Base-by-base conservation (phyloP, 176 grass and related monocot species). In the Chloris gayana region DNA sequence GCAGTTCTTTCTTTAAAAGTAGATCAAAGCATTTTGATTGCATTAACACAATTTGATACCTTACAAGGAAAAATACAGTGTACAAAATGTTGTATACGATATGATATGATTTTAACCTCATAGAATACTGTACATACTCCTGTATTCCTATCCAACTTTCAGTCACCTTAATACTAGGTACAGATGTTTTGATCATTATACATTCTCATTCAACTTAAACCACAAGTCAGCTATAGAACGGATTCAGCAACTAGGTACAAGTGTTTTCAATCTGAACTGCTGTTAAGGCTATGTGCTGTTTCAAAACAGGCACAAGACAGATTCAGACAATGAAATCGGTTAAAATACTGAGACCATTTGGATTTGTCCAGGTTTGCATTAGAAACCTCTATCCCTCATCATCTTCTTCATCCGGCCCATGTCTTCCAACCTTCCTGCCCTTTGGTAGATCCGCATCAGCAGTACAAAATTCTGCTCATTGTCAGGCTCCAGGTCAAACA, bases 401-500 rank as follows among this genome's bases (percentile, higher is more conserved):
- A 79, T 73, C 25, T 62, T 77, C 74, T 80, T 84, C 56, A 91
- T 51, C 62, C 25, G 74, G 11, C 87, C 86, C 7, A 63, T 34
- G 22, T 83, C 76, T 0, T 89, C 80, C 51, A 84, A 45, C 25
- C 67, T 78, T 64, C 80, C 89, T 0, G 15, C 41, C 0, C 85
- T 80, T 24, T 60, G 34, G 33, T 87, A 89, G 12, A 91, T 81
- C 50, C 46, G 54, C 66, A 77, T 81, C 73, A 87, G 42, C 39
- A 76, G 24, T 65, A 84, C 35, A 30, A 89, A 91, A n/a, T 82
- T 87, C 17, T 69, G 76, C 19, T 26, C 68, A 27, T 83, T 87
- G 71, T 94, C 69, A 21, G 86, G 84, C 69, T 94, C 86, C 53
- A 94, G 24, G 14, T 85, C 69, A 59, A 88, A 87, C 67, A 91